phyloP scores from a whole-genome alignment of 2,329 filamentous ascomycete species.

The Fusarium clavum region DNA sequence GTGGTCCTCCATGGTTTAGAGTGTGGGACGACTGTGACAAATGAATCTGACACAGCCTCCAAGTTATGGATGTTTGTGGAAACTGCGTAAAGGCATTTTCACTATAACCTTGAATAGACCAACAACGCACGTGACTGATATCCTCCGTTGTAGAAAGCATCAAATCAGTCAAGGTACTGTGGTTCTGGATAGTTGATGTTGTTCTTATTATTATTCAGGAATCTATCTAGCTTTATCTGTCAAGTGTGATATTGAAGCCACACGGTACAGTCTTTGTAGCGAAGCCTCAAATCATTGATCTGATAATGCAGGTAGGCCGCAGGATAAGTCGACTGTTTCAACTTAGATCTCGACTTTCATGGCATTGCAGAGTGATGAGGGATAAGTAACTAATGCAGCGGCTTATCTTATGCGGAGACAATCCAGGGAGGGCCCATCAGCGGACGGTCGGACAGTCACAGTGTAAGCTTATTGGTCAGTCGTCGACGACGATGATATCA shows the following conservation, averaged over 20 bases:
- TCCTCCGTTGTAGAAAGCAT: background rate
- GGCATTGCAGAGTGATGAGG: background rate
- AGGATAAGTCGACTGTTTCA: background rate
- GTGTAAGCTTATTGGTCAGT: constrained; percentile 35
- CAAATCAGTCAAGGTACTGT: background rate
- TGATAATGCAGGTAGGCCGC: background rate
- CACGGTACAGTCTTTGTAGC: background rate
- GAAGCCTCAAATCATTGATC: background rate
- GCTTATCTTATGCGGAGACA: background rate
- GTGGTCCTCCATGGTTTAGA: background rate
- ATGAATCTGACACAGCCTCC: background rate
- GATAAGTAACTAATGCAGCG: background rate
- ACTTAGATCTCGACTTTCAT: background rate
- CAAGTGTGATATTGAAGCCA: background rate
- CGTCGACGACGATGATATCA: background rate
- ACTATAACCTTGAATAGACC: background rate
- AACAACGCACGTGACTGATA: constrained; percentile 2
- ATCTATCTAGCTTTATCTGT: background rate
- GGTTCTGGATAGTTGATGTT: background rate
- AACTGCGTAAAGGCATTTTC: constrained; percentile 8
- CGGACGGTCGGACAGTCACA: constrained; percentile 13
- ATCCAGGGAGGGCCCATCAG: constrained; percentile 2
- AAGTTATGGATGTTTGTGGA: constrained; percentile 1
- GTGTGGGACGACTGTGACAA: background rate
- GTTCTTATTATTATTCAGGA: background rate